Evolutionary conservation across 2,329 filamentous ascomycete species (phyloP).

Genomic region (Fusarium odoratissimum): DNA sequence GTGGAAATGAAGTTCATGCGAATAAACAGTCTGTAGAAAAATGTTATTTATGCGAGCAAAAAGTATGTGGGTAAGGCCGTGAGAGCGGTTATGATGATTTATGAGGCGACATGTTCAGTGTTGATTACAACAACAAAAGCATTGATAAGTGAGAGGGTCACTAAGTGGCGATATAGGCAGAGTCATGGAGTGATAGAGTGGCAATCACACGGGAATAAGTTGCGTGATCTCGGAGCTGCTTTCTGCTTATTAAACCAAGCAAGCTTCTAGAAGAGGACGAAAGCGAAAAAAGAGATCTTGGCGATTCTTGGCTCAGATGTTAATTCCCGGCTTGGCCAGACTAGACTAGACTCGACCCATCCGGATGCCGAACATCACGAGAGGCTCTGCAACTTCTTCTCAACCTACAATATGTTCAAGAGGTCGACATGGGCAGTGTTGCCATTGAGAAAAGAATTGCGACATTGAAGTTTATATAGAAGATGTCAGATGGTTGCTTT

Average conservation of each 20-base stretch:
- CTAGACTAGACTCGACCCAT: not conserved
- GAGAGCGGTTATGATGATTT: not conserved
- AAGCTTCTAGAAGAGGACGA: slow-evolving; percentile 1
- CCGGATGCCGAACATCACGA: not conserved
- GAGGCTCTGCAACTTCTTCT: not conserved
- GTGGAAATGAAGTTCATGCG: not conserved
- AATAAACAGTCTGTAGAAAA: not conserved
- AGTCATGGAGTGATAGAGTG: not conserved
- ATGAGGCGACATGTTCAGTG: not conserved
- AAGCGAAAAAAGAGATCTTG: slow-evolving; percentile 5
- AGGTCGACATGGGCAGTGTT: slow-evolving; percentile 11
- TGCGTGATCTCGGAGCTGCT: not conserved
- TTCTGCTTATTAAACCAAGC: not conserved
- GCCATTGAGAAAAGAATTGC: slow-evolving; percentile 6
- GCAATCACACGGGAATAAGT: not conserved
- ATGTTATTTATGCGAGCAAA: not conserved
- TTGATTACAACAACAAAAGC: not conserved
- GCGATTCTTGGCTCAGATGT: not conserved
- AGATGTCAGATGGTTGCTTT: not conserved
- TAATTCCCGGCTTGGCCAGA: slow-evolving; percentile 25
- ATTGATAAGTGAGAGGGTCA: not conserved
- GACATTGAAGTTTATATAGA: slow-evolving; percentile 4
- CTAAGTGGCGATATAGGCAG: not conserved
- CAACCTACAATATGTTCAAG: too few relatives aligned
- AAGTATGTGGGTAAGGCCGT: not conserved